Evolutionary conservation across 164 flowering plant genomes (phyloP).

Genomic region (Saururus chinensis): DNA sequence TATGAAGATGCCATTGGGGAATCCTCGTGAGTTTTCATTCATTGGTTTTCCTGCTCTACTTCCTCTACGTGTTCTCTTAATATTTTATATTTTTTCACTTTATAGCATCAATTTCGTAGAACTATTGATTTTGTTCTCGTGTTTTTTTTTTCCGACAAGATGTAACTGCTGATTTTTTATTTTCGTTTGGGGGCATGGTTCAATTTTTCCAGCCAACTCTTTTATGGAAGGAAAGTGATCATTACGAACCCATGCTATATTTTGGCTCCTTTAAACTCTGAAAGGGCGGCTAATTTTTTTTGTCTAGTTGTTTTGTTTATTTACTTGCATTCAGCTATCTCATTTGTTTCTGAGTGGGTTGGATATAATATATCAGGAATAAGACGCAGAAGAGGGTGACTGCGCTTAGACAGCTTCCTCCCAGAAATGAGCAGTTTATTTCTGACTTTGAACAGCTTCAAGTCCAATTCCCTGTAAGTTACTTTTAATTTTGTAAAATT

Average conservation of each 20-base stretch:
- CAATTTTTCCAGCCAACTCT: background rate
- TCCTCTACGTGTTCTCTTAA: background rate
- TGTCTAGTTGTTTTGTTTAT: background rate
- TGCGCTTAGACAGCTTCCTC: slow-evolving; percentile 83
- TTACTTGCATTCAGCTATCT: background rate
- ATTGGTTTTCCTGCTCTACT: background rate
- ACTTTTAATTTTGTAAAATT: background rate
- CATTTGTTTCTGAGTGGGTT: background rate
- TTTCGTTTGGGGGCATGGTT: too few relatives aligned
- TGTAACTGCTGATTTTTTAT: too few relatives aligned
- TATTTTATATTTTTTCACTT: background rate
- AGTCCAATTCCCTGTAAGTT: slow-evolving; percentile 63
- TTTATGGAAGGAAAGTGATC: background rate
- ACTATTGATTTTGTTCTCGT: background rate
- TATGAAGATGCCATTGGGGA: slow-evolving; percentile 57
- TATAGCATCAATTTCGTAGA: too few relatives aligned
- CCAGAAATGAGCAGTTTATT: slow-evolving; percentile 82
- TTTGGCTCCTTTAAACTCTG: too few relatives aligned
- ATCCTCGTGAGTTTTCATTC: slow-evolving; percentile 47
- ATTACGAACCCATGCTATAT: background rate
- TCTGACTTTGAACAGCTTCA: slow-evolving; percentile 74
- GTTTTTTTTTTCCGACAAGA: background rate
- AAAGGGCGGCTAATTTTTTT: too few relatives aligned
- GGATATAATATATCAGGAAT: slow-evolving; percentile 42
- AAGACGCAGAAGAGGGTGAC: slow-evolving; percentile 76